Base-by-base conservation (phyloP, 225 moss, liverwort and hornwort genomes). In the Asterella californica region DNA sequence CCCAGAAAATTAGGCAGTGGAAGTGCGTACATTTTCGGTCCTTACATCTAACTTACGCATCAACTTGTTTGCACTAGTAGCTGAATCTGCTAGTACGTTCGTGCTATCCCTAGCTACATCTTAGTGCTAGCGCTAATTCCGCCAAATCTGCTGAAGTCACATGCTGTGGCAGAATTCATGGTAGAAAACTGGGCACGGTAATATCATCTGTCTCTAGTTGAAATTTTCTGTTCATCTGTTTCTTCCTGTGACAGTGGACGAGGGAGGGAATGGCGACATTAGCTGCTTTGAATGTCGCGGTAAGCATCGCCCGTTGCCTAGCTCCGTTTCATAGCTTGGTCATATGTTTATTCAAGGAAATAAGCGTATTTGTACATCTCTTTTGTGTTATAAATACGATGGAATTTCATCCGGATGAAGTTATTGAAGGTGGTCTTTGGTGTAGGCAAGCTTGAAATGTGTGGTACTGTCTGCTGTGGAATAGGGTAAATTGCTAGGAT, bases 231-330 rank as follows among this genome's bases (percentile, higher is more conserved):
- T 3, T 42, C 7, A 53, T 49, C 5, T 67, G 18, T 36, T 10
- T 36, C 34, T 67, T 67, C 17, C 4, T 67, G 67, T 72, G 27
- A 72, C 93, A 96, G 97, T 94, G 97, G 97, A 95, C 99, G 22
- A 87, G 99, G 66, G 99, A 99, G 89, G 99, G 99, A 84, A 99
- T 99, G 99, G 95, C 99, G n/a, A 85, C 90, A 62, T 89, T 99
- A 60, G 99, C 99, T 81, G 99, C 99, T 63, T 83, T 90, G 83
- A 99, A 99, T 78, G 93, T 99, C 77, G 92, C 87, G 81, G 96
- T 95, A 57, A 91, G 91, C 87, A 79, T 42, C 61, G 33, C 6
- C 59, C 6, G 12, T 62, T 24, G 15, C 55, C 57, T 9, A 45
- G 47, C 53, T 74, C 45, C 73, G 25, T 34, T 19, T 3, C n/a